phyloP scores from a whole-genome alignment of 2,329 filamentous ascomycete genomes.

The Pleoardoris graminearum region DNA sequence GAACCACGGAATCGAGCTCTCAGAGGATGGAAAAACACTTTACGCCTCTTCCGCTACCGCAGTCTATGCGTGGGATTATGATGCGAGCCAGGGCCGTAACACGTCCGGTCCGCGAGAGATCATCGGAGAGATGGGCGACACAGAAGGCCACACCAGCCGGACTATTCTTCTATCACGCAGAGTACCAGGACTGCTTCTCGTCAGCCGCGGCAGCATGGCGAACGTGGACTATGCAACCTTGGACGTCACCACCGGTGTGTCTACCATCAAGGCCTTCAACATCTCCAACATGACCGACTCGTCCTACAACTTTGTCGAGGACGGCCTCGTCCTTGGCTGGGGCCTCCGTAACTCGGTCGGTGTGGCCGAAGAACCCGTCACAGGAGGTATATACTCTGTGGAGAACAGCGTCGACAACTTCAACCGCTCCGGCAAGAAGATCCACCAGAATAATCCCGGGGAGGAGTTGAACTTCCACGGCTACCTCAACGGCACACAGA shows the following conservation, averaged over 20 bases:
- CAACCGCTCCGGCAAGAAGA: constrained; percentile 59
- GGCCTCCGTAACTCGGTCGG: constrained; percentile 74
- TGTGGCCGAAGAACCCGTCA: constrained; percentile 63
- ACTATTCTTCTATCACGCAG: constrained; percentile 66
- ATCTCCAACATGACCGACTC: constrained; percentile 48
- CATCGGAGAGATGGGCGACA: constrained; percentile 63
- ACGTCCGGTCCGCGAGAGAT: constrained; percentile 57
- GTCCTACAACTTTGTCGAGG: constrained; percentile 55
- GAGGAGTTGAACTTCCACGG: constrained; percentile 77
- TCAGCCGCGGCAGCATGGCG: constrained; percentile 65
- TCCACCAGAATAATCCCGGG: constrained; percentile 70
- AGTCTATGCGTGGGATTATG: constrained; percentile 69
- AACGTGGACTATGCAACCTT: constrained; percentile 64
- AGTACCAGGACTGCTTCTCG: constrained; percentile 61
- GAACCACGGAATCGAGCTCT: constrained; percentile 58
- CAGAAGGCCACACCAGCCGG: constrained; percentile 64
- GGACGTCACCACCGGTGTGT: constrained; percentile 59
- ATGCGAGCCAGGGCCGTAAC: constrained; percentile 52
- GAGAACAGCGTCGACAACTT: constrained; percentile 74
- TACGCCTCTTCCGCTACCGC: constrained; percentile 60
- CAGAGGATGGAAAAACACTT: constrained; percentile 53
- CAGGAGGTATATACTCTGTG: constrained; percentile 59
- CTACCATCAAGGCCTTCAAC: constrained; percentile 69
- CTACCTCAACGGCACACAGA: constrained; percentile 56
- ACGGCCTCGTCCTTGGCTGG: constrained; percentile 62